Base-by-base conservation (phyloP, 352 stramenopile genomes). In the Halophytophthora batemanensis region DNA sequence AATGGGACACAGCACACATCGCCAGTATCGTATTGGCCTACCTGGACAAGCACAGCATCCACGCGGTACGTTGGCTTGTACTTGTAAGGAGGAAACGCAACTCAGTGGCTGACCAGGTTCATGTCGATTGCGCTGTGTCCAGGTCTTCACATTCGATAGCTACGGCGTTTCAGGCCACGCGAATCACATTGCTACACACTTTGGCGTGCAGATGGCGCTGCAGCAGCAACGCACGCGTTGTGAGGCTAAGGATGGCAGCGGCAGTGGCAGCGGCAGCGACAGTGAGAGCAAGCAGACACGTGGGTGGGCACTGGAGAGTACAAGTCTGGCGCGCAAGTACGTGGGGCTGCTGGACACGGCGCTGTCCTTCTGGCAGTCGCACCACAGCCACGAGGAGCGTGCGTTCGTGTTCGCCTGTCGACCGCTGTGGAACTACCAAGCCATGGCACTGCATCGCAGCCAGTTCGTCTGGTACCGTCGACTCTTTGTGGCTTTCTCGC, bases 381-480 rank as follows among this genome's bases (percentile, higher is more conserved):
- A 63, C 18, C 23, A 22, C 11, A 55, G 48, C 7, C 34, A 55
- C 1, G 43, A 49, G 5, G 45, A 53, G 22, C 51, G 50, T n/a
- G 63, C 73, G 29, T 84, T 84, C 40, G 73, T 88, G 19, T 83
- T 92, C 35, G 44, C 75, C 13, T 82, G 71, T 50, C 67, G 62
- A 4, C 77, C 81, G 29, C 69, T 53, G 53, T 89, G 71, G 71
- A 96, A 90, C 50, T 97, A 97, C 79, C 78, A 68, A 13, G 87
- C 87, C 1, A 98, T 98, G 93, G 74, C 82, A 38, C 71, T 93
- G 29, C 95, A 98, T 55, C 46, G 64, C 22, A 97, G 83, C 60
- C 95, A 98, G 69, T 98, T 98, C 61, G 93, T 98, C 23, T 98
- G 95, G 95, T 98, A 98, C 63, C 87, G 95, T 38, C 86, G 90